phyloP scores from a whole-genome alignment of 2,329 filamentous ascomycete genomes.

The Camptophora hylomeconis region DNA sequence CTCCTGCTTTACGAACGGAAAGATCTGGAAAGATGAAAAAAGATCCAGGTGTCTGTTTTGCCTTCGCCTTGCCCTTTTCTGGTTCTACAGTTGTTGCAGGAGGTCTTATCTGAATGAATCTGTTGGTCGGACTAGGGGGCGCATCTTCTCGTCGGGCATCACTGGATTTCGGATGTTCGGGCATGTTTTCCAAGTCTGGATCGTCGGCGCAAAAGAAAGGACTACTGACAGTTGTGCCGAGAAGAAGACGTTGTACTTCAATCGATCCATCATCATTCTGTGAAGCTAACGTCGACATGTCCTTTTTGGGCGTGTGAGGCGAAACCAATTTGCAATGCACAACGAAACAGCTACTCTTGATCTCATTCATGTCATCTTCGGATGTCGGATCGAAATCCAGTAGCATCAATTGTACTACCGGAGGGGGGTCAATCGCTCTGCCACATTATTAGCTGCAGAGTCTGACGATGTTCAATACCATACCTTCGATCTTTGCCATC shows the following conservation, averaged over 20 bases:
- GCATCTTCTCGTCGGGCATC: not conserved
- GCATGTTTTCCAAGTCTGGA: conserved; percentile 30
- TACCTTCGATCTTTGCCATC: conserved; percentile 34
- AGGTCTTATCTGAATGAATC: conserved; percentile 7
- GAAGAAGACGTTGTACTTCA: conserved; percentile 14
- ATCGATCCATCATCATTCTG: conserved; percentile 13
- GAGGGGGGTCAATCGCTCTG: conserved; percentile 33
- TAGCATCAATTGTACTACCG: conserved; percentile 33
- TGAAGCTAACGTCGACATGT: conserved; percentile 14
- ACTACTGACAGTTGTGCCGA: conserved; percentile 21
- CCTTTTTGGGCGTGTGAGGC: conserved; percentile 8
- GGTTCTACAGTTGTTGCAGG: conserved; percentile 3
- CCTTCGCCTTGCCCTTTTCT: conserved; percentile 5
- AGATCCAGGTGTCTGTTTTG: conserved; percentile 23
- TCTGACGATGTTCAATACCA: conserved; percentile 29
- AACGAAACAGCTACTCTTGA: conserved; percentile 25
- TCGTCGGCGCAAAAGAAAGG: conserved; percentile 30
- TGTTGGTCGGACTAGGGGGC: conserved; percentile 10
- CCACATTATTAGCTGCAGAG: conserved; percentile 27
- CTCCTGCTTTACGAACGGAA: conserved; percentile 31
- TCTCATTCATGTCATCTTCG: conserved; percentile 23
- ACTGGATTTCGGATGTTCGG: conserved; percentile 21
- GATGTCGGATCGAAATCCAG: conserved; percentile 29
- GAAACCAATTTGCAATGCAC: conserved; percentile 32
- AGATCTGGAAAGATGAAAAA: conserved; percentile 38